phyloP scores from a whole-genome alignment of 2,329 filamentous ascomycete genomes.

The Fusarium verrucosum region DNA sequence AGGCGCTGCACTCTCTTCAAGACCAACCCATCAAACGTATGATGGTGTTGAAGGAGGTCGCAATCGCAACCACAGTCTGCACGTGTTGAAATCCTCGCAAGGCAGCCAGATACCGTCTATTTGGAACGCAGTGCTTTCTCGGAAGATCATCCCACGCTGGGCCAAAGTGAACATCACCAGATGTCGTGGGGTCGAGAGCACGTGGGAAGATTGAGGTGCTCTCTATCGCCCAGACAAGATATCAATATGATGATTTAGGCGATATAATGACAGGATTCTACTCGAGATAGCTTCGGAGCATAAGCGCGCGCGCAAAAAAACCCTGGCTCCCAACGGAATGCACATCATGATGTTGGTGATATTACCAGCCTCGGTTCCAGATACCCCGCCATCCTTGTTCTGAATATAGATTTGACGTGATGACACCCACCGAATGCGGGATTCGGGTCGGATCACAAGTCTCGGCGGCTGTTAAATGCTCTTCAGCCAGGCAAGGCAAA shows the following conservation, averaged over 20 bases:
- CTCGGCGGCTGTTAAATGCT: constrained; percentile 15
- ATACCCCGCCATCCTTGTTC: constrained; percentile 28
- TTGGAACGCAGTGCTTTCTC: constrained; percentile 19
- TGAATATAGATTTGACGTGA: constrained; percentile 25
- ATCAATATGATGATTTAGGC: constrained; percentile 8
- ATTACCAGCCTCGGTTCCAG: constrained; percentile 24
- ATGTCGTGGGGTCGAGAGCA: constrained; percentile 32
- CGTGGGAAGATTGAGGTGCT: constrained; percentile 18
- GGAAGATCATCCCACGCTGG: constrained; percentile 33
- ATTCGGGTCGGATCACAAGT: constrained; percentile 20
- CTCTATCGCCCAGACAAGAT: constrained; percentile 6
- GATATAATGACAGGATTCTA: constrained; percentile 6
- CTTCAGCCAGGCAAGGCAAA: neutral
- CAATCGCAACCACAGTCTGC: neutral
- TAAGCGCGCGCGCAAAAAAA: neutral
- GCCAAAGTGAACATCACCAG: constrained; percentile 25
- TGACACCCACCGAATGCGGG: constrained; percentile 28
- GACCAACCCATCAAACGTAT: constrained; percentile 8
- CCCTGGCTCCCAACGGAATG: neutral
- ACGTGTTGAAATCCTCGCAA: neutral
- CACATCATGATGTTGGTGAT: neutral
- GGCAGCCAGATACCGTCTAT: constrained; percentile 12
- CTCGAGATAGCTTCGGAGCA: neutral
- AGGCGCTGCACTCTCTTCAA: constrained; percentile 2
- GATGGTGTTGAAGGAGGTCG: constrained; percentile 10